phyloP scores from a whole-genome alignment of 179 eudicot species.

The Heliamphora pulchella region DNA sequence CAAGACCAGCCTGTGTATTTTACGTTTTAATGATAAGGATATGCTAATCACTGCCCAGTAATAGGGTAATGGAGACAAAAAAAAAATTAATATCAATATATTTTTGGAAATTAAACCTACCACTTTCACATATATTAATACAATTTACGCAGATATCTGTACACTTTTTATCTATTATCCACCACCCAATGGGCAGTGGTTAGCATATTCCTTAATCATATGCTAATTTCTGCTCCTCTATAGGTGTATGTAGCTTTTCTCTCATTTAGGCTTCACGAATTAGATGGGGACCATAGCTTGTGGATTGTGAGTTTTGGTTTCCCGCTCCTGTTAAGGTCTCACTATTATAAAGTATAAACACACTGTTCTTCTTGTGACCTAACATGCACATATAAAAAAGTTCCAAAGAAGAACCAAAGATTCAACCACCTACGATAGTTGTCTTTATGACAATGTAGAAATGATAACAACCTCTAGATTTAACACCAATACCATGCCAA shows the following conservation, averaged over 20 bases:
- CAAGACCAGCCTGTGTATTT: background rate
- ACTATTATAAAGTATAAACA: background rate
- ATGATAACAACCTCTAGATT: background rate
- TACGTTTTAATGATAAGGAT: background rate
- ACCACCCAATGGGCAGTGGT: too few species aligned
- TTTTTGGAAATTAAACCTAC: too few species aligned
- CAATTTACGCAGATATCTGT: too few species aligned
- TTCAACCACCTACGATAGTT: background rate
- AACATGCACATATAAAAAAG: slow-evolving; percentile 4
- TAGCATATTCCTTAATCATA: background rate
- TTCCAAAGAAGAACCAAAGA: slow-evolving; percentile 6
- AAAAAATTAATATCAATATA: too few species aligned
- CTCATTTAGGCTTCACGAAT: too few species aligned
- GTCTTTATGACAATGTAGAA: background rate
- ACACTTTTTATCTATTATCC: too few species aligned
- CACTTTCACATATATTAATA: too few species aligned
- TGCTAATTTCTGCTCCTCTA: background rate
- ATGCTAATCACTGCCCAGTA: background rate
- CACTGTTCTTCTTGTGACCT: background rate
- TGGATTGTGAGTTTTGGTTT: too few species aligned
- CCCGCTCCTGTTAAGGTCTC: too few species aligned
- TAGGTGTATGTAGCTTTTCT: too few species aligned
- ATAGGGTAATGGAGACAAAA: too few species aligned
- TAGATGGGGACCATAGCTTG: too few species aligned
- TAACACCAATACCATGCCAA: background rate